A percentile compares a stretch with the other conserved stretches of the same genome.
phyloP scores from a whole-genome alignment of 768 basidiomycete genomes.

The Sarcodon sp. region DNA sequence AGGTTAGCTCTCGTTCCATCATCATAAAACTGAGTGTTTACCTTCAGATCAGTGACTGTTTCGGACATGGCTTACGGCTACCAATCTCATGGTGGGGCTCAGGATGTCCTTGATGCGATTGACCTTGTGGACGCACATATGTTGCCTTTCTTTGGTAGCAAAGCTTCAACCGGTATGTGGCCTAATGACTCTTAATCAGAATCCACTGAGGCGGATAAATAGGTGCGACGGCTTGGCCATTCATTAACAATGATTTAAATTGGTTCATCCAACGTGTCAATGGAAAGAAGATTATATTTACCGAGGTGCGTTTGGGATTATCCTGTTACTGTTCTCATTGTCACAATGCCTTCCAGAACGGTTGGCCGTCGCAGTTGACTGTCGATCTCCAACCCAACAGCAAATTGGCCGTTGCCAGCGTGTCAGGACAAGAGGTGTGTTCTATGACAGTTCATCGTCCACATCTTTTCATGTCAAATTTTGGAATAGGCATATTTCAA shows the following conservation, averaged over 20 bases:
- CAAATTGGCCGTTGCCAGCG: neutral
- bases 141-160: constrained; percentile 12
- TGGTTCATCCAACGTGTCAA: neutral
- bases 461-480: no score
- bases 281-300: neutral
- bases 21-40: no score
- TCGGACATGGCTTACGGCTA: constrained; percentile 15
- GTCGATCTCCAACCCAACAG: neutral
- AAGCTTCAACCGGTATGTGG: neutral
- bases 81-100: constrained; percentile 13
- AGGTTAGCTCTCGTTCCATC: no score
- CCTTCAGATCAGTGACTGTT: constrained; percentile 7
- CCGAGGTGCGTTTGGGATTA: neutral
- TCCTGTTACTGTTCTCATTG: no score
- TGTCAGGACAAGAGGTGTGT: neutral
- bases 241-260: neutral
- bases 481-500: constrained; percentile 40
- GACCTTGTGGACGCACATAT: constrained; percentile 15
- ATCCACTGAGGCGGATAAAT: no score
- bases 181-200: no score
- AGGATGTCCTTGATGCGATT: constrained; percentile 13
- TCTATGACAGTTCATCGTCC: no score
- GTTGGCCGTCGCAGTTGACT: neutral
- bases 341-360: neutral
- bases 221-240: neutral